Evolutionary conservation across 169 alveolate genomes (phyloP).

Genomic region (Plasmodium vinckei): DNA sequence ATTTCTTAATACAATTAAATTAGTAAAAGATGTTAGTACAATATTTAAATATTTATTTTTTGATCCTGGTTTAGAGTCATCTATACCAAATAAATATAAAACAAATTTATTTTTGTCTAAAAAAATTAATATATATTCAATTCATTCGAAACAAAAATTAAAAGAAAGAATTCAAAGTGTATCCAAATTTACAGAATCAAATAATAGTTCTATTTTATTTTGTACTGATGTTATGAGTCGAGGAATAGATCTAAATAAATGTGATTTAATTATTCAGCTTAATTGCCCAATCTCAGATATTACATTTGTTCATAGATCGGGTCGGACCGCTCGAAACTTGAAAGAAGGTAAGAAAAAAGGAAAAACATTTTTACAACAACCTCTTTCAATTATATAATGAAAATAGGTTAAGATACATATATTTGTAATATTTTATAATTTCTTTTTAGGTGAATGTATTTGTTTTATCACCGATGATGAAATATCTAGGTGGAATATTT

Average conservation of each 20-base stretch:
- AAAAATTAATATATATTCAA: constrained; percentile 20
- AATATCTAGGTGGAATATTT: constrained; percentile 21
- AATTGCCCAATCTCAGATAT: constrained; percentile 93
- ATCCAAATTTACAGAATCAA: constrained; percentile 33
- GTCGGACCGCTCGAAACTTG: constrained; percentile 96
- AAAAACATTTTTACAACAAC: too few relatives aligned
- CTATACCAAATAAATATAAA: constrained; percentile 60
- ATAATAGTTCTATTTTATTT: constrained; percentile 86
- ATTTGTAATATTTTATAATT: neutral
- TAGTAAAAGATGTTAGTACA: constrained; percentile 17
- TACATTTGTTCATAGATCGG: constrained; percentile 95
- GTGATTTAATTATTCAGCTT: constrained; percentile 93
- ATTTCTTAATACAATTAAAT: constrained; percentile 63
- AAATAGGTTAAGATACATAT: neutral
- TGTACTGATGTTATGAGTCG: constrained; percentile 95
- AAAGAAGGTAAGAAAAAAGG: constrained; percentile 86
- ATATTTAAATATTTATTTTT: constrained; percentile 42
- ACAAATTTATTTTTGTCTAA: constrained; percentile 16
- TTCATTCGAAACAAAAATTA: constrained; percentile 55
- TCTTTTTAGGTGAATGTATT: constrained; percentile 42
- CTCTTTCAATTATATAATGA: neutral
- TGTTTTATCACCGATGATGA: constrained; percentile 65
- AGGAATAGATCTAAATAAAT: constrained; percentile 95
- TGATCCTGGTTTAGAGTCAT: constrained; percentile 40
- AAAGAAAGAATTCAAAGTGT: constrained; percentile 57